Conservation (phyloP, 2,329 filamentous ascomycete genomes). For the Penicillium sp. region DNA sequence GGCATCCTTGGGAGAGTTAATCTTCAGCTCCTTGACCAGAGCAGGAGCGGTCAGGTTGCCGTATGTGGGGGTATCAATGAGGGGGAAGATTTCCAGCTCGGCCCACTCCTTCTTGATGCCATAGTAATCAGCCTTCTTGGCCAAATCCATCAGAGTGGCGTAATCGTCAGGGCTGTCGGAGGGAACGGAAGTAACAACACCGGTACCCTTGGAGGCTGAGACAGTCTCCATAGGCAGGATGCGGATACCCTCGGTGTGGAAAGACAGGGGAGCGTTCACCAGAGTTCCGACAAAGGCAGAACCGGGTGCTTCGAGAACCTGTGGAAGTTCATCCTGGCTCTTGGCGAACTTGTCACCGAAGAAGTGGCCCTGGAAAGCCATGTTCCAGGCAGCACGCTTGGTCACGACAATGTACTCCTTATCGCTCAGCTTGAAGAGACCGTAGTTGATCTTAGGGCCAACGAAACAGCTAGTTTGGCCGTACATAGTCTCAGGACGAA, state of each 20-base stretch:
- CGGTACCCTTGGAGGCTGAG: slow-evolving; percentile 89
- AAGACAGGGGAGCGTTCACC: slow-evolving; percentile 83
- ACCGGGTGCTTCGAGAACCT: slow-evolving; percentile 74
- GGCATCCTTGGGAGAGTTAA: slow-evolving; percentile 91
- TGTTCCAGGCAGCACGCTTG: slow-evolving; percentile 83
- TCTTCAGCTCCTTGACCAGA: slow-evolving; percentile 91
- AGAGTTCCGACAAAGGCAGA: slow-evolving; percentile 84
- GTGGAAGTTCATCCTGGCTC: slow-evolving; percentile 71
- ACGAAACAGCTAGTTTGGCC: slow-evolving; percentile 97
- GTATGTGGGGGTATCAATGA: slow-evolving; percentile 86
- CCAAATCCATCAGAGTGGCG: slow-evolving; percentile 81
- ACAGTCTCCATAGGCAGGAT: slow-evolving; percentile 96
- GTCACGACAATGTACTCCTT: slow-evolving; percentile 84
- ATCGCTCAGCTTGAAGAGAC: slow-evolving; percentile 76
- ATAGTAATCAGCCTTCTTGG: slow-evolving; percentile 95
- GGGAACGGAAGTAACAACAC: slow-evolving; percentile 92
- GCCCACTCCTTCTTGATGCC: slow-evolving; percentile 97
- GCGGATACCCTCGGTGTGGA: slow-evolving; percentile 79
- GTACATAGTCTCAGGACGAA: slow-evolving; percentile 98
- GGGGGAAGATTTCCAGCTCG: slow-evolving; percentile 82
- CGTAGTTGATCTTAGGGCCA: slow-evolving; percentile 84
- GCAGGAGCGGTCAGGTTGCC: slow-evolving; percentile 81
- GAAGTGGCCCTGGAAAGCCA: slow-evolving; percentile 91
- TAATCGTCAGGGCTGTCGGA: slow-evolving; percentile 96
- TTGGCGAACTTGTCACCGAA: slow-evolving; percentile 54